These are phyloP conservation scores for Pythium utonaiense DNA, from an alignment of 352 stramenopile genomes.

Conservation along the genomic window DNA sequence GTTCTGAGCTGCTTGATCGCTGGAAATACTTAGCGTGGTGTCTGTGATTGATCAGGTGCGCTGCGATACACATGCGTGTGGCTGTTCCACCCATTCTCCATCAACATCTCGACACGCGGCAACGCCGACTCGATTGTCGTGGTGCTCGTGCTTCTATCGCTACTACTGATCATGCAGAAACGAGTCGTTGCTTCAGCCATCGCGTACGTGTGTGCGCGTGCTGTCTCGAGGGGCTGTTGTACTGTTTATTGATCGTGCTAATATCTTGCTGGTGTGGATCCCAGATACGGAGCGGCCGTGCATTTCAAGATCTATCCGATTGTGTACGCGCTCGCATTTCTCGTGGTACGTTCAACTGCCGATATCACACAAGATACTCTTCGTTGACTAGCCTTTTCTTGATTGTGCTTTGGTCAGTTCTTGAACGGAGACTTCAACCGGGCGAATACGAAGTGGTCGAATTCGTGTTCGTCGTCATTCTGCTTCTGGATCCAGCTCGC, in stretches of 20 bases:
- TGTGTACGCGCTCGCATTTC: slow-evolving; percentile 91
- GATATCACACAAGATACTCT: neutral
- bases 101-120: slow-evolving; percentile 99
- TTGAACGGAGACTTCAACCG: slow-evolving; percentile 61
- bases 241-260: no score
- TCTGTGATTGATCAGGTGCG: slow-evolving; percentile 31
- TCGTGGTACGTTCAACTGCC: slow-evolving; percentile 53
- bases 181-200: slow-evolving; percentile 66
- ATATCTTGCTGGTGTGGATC: neutral
- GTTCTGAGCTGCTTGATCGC: neutral
- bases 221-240: no score
- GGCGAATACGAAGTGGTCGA: slow-evolving; percentile 44
- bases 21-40: neutral
- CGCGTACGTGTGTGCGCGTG: no score
- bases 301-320: slow-evolving; percentile 99
- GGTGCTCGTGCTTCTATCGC: slow-evolving; percentile 91
- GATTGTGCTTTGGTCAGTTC: slow-evolving; percentile 56
- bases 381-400: no score
- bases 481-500: slow-evolving; percentile 53
- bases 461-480: slow-evolving; percentile 43
- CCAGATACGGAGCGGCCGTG: slow-evolving; percentile 93
- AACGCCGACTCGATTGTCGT: slow-evolving; percentile 95
- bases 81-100: slow-evolving; percentile 97
- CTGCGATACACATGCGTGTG: slow-evolving; percentile 84
- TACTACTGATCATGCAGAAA: slow-evolving; percentile 83